A percentile compares a stretch with the other conserved stretches of the same genome.
Conservation (phyloP, 2,329 filamentous ascomycete species). For the Stemphylium beticola region DNA sequence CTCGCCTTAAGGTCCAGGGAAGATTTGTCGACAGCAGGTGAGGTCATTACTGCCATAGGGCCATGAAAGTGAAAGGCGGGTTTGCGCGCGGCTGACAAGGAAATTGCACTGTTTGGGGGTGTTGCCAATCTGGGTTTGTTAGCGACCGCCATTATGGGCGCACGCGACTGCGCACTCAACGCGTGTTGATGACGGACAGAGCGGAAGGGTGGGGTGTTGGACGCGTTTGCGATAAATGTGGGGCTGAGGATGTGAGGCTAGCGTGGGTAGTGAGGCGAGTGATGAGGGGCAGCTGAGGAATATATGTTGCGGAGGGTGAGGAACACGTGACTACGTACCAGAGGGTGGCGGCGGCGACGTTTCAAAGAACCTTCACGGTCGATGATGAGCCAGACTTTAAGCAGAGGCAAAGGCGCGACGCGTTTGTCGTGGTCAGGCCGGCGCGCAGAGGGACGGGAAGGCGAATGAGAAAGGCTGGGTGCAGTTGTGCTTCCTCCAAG, state of each 20-base stretch:
- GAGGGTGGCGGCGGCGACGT: conserved; percentile 34
- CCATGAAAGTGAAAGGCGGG: conserved; percentile 40
- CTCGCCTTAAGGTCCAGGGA: conserved; percentile 59
- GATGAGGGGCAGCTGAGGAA: conserved; percentile 17
- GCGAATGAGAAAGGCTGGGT: conserved; percentile 6
- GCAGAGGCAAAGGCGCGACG: conserved; percentile 25
- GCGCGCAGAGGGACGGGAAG: conserved; percentile 23
- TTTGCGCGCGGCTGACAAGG: conserved; percentile 29
- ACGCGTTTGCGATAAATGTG: conserved; percentile 21
- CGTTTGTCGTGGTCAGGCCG: conserved; percentile 28
- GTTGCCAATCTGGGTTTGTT: conserved; percentile 21
- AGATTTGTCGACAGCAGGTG: conserved; percentile 45
- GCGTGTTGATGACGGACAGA: conserved; percentile 20
- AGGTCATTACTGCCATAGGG: conserved; percentile 51
- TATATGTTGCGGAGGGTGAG: conserved; percentile 39
- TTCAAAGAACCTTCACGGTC: conserved; percentile 18
- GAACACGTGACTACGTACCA: conserved; percentile 45
- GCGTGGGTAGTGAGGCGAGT: conserved; percentile 20
- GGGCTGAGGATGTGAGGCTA: conserved; percentile 25
- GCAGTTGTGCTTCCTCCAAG: conserved; percentile 23
- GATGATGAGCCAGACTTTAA: conserved; percentile 37
- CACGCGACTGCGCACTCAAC: conserved; percentile 25
- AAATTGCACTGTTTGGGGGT: conserved; percentile 14
- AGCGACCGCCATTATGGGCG: conserved; percentile 19
- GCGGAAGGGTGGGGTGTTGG: conserved; percentile 7